These are phyloP conservation scores for Schizochytrium sp. DNA, from an alignment of 108 stramenopile species.

Conservation along the genomic window DNA sequence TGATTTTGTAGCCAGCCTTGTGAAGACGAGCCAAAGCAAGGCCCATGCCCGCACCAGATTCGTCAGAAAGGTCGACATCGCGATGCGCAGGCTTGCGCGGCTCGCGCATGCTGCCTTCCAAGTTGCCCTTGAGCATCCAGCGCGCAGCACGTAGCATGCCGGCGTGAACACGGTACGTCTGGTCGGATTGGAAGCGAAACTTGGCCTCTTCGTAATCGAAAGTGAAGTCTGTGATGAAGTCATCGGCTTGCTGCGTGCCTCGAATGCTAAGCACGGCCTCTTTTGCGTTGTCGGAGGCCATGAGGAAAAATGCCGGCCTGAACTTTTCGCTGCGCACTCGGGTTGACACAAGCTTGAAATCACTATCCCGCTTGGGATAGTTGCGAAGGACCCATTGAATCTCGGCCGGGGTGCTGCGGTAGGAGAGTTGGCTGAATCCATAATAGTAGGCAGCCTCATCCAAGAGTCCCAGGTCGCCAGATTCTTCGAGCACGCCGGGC, in stretches of 20 bases:
- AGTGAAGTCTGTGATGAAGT: not conserved
- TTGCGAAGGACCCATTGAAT: conserved; percentile 3
- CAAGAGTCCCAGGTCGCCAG: not conserved
- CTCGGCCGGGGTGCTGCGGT: not conserved
- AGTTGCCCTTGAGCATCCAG: conserved; percentile 12
- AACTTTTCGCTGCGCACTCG: not conserved
- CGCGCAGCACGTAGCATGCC: not conserved
- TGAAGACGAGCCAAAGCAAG: conserved; percentile 48
- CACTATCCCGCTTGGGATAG: not conserved
- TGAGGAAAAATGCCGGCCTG: not conserved
- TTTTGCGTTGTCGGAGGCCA: not conserved
- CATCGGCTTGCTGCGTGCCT: not conserved
- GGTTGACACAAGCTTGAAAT: not conserved
- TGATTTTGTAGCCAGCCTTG: conserved; percentile 63
- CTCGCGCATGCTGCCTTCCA: not conserved
- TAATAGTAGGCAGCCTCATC: not conserved
- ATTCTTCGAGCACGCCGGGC: not conserved
- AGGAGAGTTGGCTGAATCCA: conserved; percentile 3
- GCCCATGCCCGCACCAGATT: not conserved
- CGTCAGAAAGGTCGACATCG: not conserved
- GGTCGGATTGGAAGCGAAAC: not conserved
- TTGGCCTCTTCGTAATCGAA: conserved; percentile 1
- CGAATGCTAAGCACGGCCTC: not conserved
- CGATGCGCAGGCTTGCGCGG: not conserved
- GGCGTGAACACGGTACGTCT: not conserved